phyloP scores from a whole-genome alignment of 306 rosid genomes.

The Begonia fuchsioides region DNA sequence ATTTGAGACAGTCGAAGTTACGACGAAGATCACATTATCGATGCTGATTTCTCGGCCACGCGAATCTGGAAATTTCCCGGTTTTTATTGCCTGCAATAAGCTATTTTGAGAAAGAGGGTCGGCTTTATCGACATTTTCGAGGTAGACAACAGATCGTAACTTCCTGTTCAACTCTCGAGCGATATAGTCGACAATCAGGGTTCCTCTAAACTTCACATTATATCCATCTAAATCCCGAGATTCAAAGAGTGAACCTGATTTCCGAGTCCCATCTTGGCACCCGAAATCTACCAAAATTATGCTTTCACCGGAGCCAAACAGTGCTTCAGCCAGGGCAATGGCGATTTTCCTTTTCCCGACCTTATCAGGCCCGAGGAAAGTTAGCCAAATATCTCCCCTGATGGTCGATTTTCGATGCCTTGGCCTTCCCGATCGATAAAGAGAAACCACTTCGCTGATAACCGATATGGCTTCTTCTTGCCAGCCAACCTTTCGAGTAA shows the following conservation, averaged over 20 bases:
- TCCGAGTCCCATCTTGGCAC: slow-evolving; percentile 22
- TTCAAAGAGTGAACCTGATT: slow-evolving; percentile 26
- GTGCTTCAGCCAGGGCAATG: slow-evolving; percentile 46
- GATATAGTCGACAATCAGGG: slow-evolving; percentile 50
- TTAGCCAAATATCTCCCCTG: slow-evolving; percentile 71
- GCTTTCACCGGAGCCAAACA: slow-evolving; percentile 41
- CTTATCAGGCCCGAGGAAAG: slow-evolving; percentile 69
- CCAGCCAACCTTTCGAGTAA: slow-evolving; percentile 55
- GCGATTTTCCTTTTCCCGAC: slow-evolving; percentile 70
- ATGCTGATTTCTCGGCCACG: slow-evolving; percentile 65
- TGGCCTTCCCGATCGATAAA: slow-evolving; percentile 31
- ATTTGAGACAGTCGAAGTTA: slow-evolving; percentile 22
- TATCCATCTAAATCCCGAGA: slow-evolving; percentile 23
- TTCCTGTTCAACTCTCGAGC: slow-evolving; percentile 64
- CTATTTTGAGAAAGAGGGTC: slow-evolving; percentile 47
- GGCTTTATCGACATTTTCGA: slow-evolving; percentile 65
- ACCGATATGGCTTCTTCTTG: slow-evolving; percentile 63
- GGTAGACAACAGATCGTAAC: slow-evolving; percentile 47
- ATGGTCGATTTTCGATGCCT: slow-evolving; percentile 22
- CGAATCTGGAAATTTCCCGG: slow-evolving; percentile 62
- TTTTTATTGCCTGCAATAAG: slow-evolving; percentile 53
- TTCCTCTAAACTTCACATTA: slow-evolving; percentile 46
- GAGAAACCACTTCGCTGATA: slow-evolving; percentile 33
- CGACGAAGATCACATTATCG: slow-evolving; percentile 40
- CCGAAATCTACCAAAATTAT: slow-evolving; percentile 53